These are phyloP conservation scores for Clausena lansium DNA, from an alignment of 345 rosid genomes.

Conservation along the genomic window DNA sequence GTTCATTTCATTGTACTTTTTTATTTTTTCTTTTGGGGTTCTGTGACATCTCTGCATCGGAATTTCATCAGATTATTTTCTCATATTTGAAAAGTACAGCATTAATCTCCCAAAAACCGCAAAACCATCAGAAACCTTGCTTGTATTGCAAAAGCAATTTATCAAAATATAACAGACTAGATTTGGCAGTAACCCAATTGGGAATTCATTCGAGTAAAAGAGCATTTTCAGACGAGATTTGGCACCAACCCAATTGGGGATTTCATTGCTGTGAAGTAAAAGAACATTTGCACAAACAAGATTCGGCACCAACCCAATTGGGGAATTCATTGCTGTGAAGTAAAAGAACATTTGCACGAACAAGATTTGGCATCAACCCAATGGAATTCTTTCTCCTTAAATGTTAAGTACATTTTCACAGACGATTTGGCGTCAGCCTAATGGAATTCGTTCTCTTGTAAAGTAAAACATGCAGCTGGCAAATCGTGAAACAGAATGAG, in stretches of 20 bases:
- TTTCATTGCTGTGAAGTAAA: too few relatives aligned
- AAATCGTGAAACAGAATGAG: too few relatives aligned
- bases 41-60: neutral
- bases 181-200: neutral
- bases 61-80: neutral
- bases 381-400: too few relatives aligned
- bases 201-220: too few relatives aligned
- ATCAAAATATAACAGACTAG: neutral
- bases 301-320: neutral
- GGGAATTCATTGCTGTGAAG: too few relatives aligned
- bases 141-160: neutral
- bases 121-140: neutral
- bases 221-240: too few relatives aligned
- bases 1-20: neutral
- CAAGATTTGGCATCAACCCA: neutral
- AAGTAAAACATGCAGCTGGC: too few relatives aligned
- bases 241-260: neutral
- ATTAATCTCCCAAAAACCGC: neutral
- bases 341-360: too few relatives aligned
- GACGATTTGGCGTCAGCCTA: too few relatives aligned
- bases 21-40: neutral
- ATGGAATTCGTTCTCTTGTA: too few relatives aligned
- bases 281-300: neutral
- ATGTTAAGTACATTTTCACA: too few relatives aligned
- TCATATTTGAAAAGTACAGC: too few relatives aligned